Base-by-base conservation (phyloP, 2,329 filamentous ascomycete species). In the Hymenoscyphus fructigenus region DNA sequence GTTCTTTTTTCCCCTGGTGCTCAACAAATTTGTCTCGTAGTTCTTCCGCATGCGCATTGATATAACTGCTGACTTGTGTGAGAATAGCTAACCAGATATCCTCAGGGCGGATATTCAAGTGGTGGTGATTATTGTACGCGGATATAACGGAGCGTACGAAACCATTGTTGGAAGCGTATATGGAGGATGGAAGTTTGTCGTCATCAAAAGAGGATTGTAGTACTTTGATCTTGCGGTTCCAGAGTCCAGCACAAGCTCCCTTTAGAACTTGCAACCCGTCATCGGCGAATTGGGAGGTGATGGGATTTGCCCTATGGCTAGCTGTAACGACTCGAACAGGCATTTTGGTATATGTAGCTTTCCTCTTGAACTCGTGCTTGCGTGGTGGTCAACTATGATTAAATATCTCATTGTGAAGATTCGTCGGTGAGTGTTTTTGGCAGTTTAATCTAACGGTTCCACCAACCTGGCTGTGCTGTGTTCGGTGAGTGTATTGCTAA, bases 71-170 rank as follows among this genome's bases (percentile, higher is more conserved):
- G 1, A 84, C 67, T 66, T 85, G 83, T 0, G 77, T 75, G 0
- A 85, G 69, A 66, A 85, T 83, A 5, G 82, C 74, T 56, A 84
- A 76, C 83, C 83, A 85, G 17, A 85, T 70, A 64, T 85, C 83
- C 32, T 86, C 82, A 0, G 83, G 82, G 0, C 83, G 79, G 57
- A 85, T 73, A 1, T 70, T 72, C 0, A 85, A 76, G 63, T 83
- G 77, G 61, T 81, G 78, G 62, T 83, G 79, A 1, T 73, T 12
- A 65, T 71, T 78, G 66, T 83, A 83, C 1, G 80, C 80, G n/a
- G 74, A 58, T 26, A 77, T 71, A n/a, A 69, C 74, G 0, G 75
- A 73, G 44, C 74, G 68, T 10, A 83, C 75, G 41, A 83, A 76
- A 17, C 79, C 78, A 59, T 82, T 81, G 2, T 32, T 12, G 10